Conservation (phyloP, 139 green algal species). For the Spirogloea muscicola region DNA sequence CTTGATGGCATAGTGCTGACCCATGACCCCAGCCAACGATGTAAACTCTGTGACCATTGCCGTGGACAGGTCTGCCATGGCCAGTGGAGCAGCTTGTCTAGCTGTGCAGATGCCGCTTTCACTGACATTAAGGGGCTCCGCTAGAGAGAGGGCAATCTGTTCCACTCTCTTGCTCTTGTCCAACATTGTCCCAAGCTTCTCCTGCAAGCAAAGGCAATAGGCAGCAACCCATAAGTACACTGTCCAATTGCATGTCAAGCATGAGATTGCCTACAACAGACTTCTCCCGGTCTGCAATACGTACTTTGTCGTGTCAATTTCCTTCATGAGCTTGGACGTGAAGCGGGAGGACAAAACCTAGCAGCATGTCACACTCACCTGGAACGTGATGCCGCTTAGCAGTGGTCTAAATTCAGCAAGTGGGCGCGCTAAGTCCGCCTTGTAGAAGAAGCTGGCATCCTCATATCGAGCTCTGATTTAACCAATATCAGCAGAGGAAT, state of each 20-base stretch:
- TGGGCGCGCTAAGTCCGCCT: conserved; percentile 69
- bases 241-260: too few species aligned
- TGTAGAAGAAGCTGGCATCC: conserved; percentile 97
- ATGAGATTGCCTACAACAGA: too few species aligned
- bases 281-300: too few species aligned
- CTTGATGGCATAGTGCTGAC: conserved; percentile 72
- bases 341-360: too few species aligned
- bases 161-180: conserved; percentile 81
- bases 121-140: too few species aligned
- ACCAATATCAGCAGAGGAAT: neutral
- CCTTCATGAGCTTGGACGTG: too few species aligned
- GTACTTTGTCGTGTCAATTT: too few species aligned
- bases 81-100: conserved; percentile 65
- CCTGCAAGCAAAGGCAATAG: conserved; percentile 56
- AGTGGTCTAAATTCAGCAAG: conserved; percentile 64
- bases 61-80: conserved; percentile 85
- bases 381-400: conserved; percentile 56
- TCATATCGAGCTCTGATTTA: conserved; percentile 78
- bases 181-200: conserved; percentile 86
- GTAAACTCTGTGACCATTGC: conserved; percentile 95
- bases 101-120: too few species aligned
- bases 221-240: too few species aligned
- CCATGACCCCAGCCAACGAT: conserved; percentile 90
- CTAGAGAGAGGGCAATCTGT: too few species aligned
- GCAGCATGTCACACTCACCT: conserved; percentile 32